These are phyloP conservation scores for Metarhizium anisopliae DNA, from an alignment of 2,329 filamentous ascomycete genomes.

Conservation along the genomic window DNA sequence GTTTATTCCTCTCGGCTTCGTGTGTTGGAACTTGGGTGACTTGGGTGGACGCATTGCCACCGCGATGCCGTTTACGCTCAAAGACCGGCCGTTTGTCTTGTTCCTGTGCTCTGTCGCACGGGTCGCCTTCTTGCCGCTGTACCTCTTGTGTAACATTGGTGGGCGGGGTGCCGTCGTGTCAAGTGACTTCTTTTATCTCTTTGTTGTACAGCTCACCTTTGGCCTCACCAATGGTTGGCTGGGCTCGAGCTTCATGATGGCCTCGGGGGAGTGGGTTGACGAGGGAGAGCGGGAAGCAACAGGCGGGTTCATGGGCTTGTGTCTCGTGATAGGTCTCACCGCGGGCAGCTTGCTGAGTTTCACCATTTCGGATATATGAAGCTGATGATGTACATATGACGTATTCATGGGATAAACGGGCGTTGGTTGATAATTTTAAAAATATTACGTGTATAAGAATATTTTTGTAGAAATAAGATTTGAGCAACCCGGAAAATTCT, in stretches of 20 bases:
- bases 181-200: constrained; percentile 82
- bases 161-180: constrained; percentile 63
- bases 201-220: constrained; percentile 74
- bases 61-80: constrained; percentile 45
- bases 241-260: constrained; percentile 86
- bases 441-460: neutral
- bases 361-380: constrained; percentile 41
- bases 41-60: constrained; percentile 66
- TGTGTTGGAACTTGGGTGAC: constrained; percentile 91
- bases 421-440: neutral
- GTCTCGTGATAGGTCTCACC: constrained; percentile 75
- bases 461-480: neutral
- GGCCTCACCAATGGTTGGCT: constrained; percentile 83
- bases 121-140: constrained; percentile 69
- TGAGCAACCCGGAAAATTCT: neutral
- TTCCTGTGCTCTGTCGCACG: constrained; percentile 60
- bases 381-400: neutral
- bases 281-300: constrained; percentile 78
- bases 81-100: constrained; percentile 54
- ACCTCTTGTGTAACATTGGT: constrained; percentile 80
- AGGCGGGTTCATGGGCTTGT: constrained; percentile 89
- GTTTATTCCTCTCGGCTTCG: constrained; percentile 84
- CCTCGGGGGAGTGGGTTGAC: constrained; percentile 70
- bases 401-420: neutral
- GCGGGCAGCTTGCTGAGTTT: constrained; percentile 88